phyloP scores from a whole-genome alignment of 306 rosid genomes.

The Malus orientalis region DNA sequence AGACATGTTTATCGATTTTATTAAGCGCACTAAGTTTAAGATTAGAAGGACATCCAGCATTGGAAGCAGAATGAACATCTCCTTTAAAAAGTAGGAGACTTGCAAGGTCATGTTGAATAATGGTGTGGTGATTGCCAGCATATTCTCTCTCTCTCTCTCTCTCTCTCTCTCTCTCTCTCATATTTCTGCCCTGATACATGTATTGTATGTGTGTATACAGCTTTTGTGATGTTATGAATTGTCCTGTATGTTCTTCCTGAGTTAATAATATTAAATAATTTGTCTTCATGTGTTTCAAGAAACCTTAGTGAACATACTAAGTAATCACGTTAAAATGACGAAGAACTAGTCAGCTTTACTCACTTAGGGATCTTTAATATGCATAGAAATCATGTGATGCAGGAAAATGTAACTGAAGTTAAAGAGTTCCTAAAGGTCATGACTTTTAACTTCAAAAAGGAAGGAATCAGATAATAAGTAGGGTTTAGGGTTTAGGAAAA shows the following conservation, averaged over 20 bases:
- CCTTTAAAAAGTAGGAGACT: slow-evolving; percentile 11
- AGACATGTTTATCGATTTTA: slow-evolving; percentile 9
- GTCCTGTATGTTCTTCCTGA: background rate
- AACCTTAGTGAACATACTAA: background rate
- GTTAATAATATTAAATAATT: background rate
- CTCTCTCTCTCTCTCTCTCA: background rate
- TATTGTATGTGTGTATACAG: background rate
- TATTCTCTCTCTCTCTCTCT: background rate
- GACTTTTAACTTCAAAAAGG: background rate
- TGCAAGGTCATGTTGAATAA: background rate
- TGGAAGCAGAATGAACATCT: slow-evolving; percentile 18
- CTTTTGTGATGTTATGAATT: background rate
- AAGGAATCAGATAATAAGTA: background rate
- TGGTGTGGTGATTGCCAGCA: background rate
- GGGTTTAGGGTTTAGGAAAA: no score
- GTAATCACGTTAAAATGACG: background rate
- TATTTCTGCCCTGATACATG: background rate
- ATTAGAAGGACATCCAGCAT: slow-evolving; percentile 19
- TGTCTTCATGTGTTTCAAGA: background rate
- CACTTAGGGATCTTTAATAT: background rate
- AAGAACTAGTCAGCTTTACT: background rate
- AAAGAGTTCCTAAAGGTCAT: background rate
- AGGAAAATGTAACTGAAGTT: background rate
- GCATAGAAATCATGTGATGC: background rate
- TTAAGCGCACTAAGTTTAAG: slow-evolving; percentile 17